Evolutionary conservation across 352 stramenopile genomes (phyloP).

Genomic region (Globisporangium viniferum): DNA sequence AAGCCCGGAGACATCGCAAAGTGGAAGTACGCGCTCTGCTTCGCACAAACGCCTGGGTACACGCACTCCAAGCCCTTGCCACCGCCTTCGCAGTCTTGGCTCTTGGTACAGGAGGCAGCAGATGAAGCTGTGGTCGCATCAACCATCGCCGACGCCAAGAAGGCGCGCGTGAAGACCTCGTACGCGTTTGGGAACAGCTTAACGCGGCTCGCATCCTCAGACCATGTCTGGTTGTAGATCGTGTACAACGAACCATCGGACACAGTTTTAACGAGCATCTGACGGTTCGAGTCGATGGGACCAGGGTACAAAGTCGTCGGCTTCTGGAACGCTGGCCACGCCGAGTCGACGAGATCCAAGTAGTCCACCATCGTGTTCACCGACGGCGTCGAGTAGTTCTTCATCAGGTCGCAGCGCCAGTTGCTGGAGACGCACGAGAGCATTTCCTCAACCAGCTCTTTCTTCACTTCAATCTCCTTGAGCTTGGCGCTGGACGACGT

Average conservation of each 20-base stretch:
- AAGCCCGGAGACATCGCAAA: slow-evolving; percentile 71
- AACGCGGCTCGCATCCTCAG: slow-evolving; percentile 47
- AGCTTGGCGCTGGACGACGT: slow-evolving; percentile 41
- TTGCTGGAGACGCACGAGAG: slow-evolving; percentile 55
- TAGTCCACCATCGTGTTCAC: slow-evolving; percentile 71
- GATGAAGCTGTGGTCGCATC: slow-evolving; percentile 30
- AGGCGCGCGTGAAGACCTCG: slow-evolving; percentile 72
- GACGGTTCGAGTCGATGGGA: slow-evolving; percentile 39
- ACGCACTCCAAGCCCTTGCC: slow-evolving; percentile 70
- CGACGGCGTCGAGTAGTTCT: slow-evolving; percentile 55
- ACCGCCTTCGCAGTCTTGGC: slow-evolving; percentile 45
- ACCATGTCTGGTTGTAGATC: slow-evolving; percentile 53
- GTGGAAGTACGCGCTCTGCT: slow-evolving; percentile 67
- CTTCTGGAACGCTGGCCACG: slow-evolving; percentile 50
- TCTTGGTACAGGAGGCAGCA: slow-evolving; percentile 45
- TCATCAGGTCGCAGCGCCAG: slow-evolving; percentile 75
- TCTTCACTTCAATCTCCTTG: slow-evolving; percentile 48
- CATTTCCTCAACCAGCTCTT: slow-evolving; percentile 50
- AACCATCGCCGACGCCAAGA: slow-evolving; percentile 59
- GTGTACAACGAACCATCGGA: slow-evolving; percentile 26
- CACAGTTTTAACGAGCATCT: slow-evolving; percentile 43
- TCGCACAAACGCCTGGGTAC: slow-evolving; percentile 64
- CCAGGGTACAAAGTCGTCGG: slow-evolving; percentile 62
- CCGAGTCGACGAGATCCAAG: slow-evolving; percentile 33
- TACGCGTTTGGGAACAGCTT: slow-evolving; percentile 81